phyloP scores from a whole-genome alignment of 2,329 filamentous ascomycete genomes.

The Apiospora pterosperma region DNA sequence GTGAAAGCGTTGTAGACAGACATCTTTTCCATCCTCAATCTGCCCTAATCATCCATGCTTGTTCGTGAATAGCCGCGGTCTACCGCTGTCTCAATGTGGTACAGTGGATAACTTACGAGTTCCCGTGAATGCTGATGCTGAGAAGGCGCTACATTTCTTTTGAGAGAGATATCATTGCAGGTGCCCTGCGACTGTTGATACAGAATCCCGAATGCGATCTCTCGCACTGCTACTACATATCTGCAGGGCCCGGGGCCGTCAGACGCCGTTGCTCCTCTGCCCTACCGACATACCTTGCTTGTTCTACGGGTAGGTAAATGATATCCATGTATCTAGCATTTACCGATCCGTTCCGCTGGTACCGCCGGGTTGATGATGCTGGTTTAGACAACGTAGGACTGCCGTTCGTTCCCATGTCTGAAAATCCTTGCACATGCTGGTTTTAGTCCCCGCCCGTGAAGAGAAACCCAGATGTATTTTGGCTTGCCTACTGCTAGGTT shows the following conservation, averaged over 20 bases:
- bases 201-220: too few relatives aligned
- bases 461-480: not conserved
- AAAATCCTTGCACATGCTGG: not conserved
- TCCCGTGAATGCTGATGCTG: not conserved
- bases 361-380: slow-evolving; percentile 2
- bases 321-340: slow-evolving; percentile 1
- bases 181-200: too few relatives aligned
- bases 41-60: not conserved
- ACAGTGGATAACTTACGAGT: not conserved
- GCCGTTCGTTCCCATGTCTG: not conserved
- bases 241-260: not conserved
- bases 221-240: not conserved
- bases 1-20: not conserved
- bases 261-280: not conserved
- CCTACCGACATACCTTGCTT: not conserved
- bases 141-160: not conserved
- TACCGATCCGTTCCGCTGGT: slow-evolving; percentile 1
- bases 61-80: not conserved
- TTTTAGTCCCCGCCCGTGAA: not conserved
- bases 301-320: too few relatives aligned
- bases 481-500: not conserved
- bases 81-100: not conserved
- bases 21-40: not conserved
- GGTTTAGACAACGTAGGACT: slow-evolving; percentile 1
- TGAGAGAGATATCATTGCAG: not conserved